Base-by-base conservation (phyloP, 495 filamentous ascomycete genomes). In the Evernia prunastri region DNA sequence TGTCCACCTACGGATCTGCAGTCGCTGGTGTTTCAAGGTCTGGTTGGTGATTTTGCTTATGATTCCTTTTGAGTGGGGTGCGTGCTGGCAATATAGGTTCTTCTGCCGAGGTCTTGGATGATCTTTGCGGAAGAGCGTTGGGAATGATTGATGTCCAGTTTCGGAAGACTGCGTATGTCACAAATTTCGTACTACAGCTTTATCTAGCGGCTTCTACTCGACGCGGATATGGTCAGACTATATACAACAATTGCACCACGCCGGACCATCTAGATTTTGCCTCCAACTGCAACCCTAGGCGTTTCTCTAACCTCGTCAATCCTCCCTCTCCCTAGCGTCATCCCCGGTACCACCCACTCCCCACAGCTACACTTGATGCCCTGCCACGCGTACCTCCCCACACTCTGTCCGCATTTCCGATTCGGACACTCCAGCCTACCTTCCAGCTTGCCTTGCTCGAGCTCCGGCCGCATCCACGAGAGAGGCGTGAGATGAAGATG, bases 371-470 rank as follows among this genome's bases (percentile, higher is more conserved):
- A 98, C 74, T 84, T 87, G 78, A 97, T 85, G 61, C 95, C 94
- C 71, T 95, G 89, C 93, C 95, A 98, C 36, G 92, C 89, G 69
- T 96, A 97, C 66, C 92, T 87, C 49, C 95, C 94, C 29, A 97
- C 84, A 56, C 91, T 90, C 25, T 87, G 84, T 18, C 75, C 77
- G 71, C 94, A 97, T 67, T 87, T 89, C 0, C 70, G 40, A 67
- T 87, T 88, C 35, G 93, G 91, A 71, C 93, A 97, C 47, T 86
- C 86, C 47, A 98, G 74, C 35, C 91, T 86, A 12, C 92, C 92
- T 15, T 90, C 87, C 23, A 97, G 77, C 47, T 86, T 84, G 33
- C 89, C 89, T 61, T 86, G 82, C 56, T 89, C 87, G 18, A 97
- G 82, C 67, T 85, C 86, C 0, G 86, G 79, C 4, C 88, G 84